Percentiles rank a stretch among this genome's conserved stretches.
Conservation (phyloP, 2,329 filamentous ascomycete genomes). For the Westerdykella ornata region DNA sequence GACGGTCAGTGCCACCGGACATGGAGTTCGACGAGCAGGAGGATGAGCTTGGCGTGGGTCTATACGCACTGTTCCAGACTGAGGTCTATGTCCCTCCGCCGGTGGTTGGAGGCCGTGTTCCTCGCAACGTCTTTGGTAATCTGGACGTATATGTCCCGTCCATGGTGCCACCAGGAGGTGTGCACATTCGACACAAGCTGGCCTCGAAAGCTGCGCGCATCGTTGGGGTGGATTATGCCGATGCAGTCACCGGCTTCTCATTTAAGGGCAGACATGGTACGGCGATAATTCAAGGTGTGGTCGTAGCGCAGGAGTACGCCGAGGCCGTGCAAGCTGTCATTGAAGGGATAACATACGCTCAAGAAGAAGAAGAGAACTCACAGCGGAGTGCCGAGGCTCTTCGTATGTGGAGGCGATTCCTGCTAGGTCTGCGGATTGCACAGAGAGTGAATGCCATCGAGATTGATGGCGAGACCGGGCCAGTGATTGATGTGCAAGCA, state of each 20-base stretch:
- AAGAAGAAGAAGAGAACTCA: conserved; percentile 56
- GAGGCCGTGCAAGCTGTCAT: conserved; percentile 68
- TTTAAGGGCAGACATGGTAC: conserved; percentile 84
- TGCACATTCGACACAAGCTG: conserved; percentile 51
- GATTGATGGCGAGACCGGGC: conserved; percentile 29
- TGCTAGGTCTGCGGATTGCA: conserved; percentile 60
- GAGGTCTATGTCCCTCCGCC: conserved; percentile 69
- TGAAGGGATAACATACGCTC: conserved; percentile 59
- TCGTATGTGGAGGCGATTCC: conserved; percentile 53
- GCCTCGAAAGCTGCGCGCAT: conserved; percentile 66
- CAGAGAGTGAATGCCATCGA: conserved; percentile 60
- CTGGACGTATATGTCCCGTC: conserved; percentile 57
- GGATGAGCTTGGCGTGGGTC: conserved; percentile 44
- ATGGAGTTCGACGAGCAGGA: conserved; percentile 32
- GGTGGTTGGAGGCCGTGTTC: conserved; percentile 64
- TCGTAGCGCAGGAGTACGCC: conserved; percentile 64
- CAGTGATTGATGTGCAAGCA: conserved; percentile 22
- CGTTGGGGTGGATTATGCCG: conserved; percentile 76
- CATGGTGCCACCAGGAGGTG: conserved; percentile 57
- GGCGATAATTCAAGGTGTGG: conserved; percentile 69
- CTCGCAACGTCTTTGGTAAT: conserved; percentile 57
- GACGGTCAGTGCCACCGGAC: conserved; percentile 20
- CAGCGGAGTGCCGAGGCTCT: conserved; percentile 46
- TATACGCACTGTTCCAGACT: conserved; percentile 58
- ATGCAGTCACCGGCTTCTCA: conserved; percentile 82